Evolutionary conservation across 495 filamentous ascomycete species (phyloP).

Genomic region (Polyplosphaeria fusca): DNA sequence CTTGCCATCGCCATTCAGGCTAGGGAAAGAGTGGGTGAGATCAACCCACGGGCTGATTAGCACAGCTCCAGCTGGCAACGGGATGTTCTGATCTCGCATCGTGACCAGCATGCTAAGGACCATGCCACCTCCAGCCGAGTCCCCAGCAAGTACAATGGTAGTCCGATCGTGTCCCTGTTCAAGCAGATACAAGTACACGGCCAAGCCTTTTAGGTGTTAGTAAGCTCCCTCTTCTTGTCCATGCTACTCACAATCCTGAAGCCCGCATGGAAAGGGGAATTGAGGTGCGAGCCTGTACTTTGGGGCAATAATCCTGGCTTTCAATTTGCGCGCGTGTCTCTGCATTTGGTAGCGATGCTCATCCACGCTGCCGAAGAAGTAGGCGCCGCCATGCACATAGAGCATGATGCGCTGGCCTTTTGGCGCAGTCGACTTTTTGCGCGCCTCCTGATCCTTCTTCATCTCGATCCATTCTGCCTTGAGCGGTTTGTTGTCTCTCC

Average conservation of each 20-base stretch:
- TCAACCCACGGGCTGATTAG: conserved; percentile 93
- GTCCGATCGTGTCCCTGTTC: conserved; percentile 62
- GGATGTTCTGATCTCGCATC: conserved; percentile 73
- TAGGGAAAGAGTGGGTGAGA: conserved; percentile 90
- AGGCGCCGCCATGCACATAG: conserved; percentile 84
- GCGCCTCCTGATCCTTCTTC: conserved; percentile 71
- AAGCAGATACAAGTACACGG: conserved; percentile 79
- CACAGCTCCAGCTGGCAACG: conserved; percentile 83
- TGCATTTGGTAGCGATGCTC: conserved; percentile 96
- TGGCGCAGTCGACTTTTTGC: conserved; percentile 58
- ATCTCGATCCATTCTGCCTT: conserved; percentile 96
- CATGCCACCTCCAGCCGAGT: conserved; percentile 90
- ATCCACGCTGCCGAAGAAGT: conserved; percentile 88
- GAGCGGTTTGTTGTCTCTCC: conserved; percentile 57
- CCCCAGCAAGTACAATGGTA: conserved; percentile 80
- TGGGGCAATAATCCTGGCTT: conserved; percentile 83
- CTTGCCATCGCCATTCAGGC: conserved; percentile 67
- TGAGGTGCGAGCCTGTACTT: conserved; percentile 87
- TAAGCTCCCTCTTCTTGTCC: neutral
- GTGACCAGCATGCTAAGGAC: conserved; percentile 74
- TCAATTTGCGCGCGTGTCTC: conserved; percentile 87
- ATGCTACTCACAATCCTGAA: conserved; percentile 64
- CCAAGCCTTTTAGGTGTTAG: conserved; percentile 48
- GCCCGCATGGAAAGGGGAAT: conserved; percentile 88
- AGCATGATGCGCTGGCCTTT: conserved; percentile 76